Evolutionary conservation across 2,329 filamentous ascomycete species (phyloP), one percentile per base, ranked within the genome.

Genomic region (Cercospora sojina): DNA sequence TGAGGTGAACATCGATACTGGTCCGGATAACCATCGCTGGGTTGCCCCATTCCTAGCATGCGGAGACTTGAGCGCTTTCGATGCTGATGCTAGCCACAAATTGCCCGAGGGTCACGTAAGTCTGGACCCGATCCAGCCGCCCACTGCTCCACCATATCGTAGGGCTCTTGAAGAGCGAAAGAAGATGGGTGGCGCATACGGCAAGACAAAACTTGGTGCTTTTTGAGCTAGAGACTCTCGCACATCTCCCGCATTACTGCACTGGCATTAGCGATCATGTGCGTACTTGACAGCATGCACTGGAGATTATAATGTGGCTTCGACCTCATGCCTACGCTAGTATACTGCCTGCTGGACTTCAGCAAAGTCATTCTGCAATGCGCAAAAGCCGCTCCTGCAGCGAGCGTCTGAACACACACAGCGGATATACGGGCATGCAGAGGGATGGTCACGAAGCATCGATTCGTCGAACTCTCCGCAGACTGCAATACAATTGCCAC

Each of bases 31-130:
- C 12, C 76, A 78, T 58, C 77, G 78, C 12, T 98, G 94, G 93
- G 94, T 98, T 72, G 93, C 93, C 3, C 93, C 94, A 0, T 99
- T 99, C 77, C 86, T 99, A 74, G 93, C 95, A n/a, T 99, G 95
- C 77, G 95, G 95, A 55, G 95, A 99, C 79, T 84, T 99, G 62
- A 96, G 93, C 25, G 89, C 92, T 10, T 99, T 93, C 81, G 95
- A 99, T 81, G 93, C 94, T 0, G 95, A 99, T 83, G 94, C 95
- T 3, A 95, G 93, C 4, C 97, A 98, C 79, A 87, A 91, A 71
- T 83, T 99, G 18, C 93, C 95, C 0, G 90, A 93, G 67, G 91
- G 93, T 71, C 87, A 96, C 75, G 86, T 96, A 61, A 93, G 90
- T 72, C 85, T 98, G 58, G 93, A 97, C 77, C 95, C 95, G 0